These are phyloP conservation scores for Fusarium sp. DNA, from an alignment of 2,329 filamentous ascomycete species.

Conservation along the genomic window DNA sequence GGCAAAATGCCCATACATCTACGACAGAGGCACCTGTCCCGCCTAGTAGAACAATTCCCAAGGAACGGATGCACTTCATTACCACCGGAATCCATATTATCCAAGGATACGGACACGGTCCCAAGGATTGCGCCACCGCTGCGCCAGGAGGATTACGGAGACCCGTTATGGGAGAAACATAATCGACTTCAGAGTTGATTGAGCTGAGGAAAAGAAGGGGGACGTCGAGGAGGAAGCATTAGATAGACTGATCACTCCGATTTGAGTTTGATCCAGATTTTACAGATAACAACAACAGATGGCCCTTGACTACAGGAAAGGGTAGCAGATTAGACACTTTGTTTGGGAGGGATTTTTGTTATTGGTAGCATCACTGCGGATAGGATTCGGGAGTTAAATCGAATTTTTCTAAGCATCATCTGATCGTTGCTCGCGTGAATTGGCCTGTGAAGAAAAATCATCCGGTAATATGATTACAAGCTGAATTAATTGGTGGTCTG, in stretches of 20 bases:
- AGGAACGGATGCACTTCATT: slow-evolving; percentile 33
- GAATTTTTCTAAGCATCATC: not conserved
- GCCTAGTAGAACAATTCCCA: slow-evolving; percentile 26
- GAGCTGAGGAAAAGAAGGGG: slow-evolving; percentile 11
- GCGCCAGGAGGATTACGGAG: slow-evolving; percentile 31
- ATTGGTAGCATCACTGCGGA: slow-evolving; percentile 15
- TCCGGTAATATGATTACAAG: not conserved
- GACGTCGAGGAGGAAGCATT: slow-evolving; percentile 13
- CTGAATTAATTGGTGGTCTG: not conserved
- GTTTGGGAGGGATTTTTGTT: slow-evolving; percentile 29
- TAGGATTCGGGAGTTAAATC: slow-evolving; percentile 10
- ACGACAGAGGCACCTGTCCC: slow-evolving; percentile 34
- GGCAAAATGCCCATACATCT: slow-evolving; percentile 36
- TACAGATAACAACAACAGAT: slow-evolving; percentile 34
- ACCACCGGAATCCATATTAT: slow-evolving; percentile 34
- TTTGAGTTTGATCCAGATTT: slow-evolving; percentile 31
- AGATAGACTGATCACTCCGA: slow-evolving; percentile 32
- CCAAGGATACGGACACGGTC: slow-evolving; percentile 26
- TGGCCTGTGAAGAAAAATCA: not conserved
- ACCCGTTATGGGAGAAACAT: slow-evolving; percentile 22
- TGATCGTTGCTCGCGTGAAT: not conserved
- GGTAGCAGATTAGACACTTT: slow-evolving; percentile 46
- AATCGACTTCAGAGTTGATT: slow-evolving; percentile 29
- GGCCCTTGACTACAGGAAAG: slow-evolving; percentile 42
- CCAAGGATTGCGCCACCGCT: slow-evolving; percentile 33